Conservation (phyloP, 2,329 filamentous ascomycete genomes). For the Colletotrichum neosansevieriae region DNA sequence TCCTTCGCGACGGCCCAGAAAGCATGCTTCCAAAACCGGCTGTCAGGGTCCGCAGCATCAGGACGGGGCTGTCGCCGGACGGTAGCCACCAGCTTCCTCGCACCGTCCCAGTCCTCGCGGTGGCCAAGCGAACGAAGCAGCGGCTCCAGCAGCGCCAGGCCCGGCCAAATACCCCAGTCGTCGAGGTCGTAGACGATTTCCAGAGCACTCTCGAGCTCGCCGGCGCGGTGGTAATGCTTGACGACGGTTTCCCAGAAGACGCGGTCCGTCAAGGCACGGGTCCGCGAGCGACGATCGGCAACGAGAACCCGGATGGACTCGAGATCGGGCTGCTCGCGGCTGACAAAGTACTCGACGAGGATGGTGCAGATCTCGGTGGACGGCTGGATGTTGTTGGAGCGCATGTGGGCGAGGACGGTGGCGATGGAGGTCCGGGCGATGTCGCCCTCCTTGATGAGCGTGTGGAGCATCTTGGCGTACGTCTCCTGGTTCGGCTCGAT, state of each 20-base stretch:
- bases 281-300: slow-evolving; percentile 54
- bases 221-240: slow-evolving; percentile 34
- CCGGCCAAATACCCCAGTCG: slow-evolving; percentile 46
- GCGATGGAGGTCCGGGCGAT: slow-evolving; percentile 64
- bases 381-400: slow-evolving; percentile 61
- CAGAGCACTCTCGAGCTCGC: slow-evolving; percentile 36
- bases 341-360: slow-evolving; percentile 76
- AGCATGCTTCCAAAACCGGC: slow-evolving; percentile 59
- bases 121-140: slow-evolving; percentile 35
- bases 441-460: slow-evolving; percentile 63
- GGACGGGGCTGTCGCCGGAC: slow-evolving; percentile 31
- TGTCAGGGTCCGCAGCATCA: slow-evolving; percentile 26
- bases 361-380: slow-evolving; percentile 80
- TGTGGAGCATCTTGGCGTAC: slow-evolving; percentile 78
- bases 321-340: slow-evolving; percentile 68
- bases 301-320: slow-evolving; percentile 71
- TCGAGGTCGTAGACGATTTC: slow-evolving; percentile 60
- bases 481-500: slow-evolving; percentile 71
- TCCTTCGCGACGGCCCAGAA: slow-evolving; percentile 63
- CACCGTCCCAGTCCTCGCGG: slow-evolving; percentile 44
- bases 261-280: slow-evolving; percentile 42
- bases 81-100: slow-evolving; percentile 51
- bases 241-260: slow-evolving; percentile 43
- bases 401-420: slow-evolving; percentile 74
- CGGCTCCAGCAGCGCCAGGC: slow-evolving; percentile 37